A percentile compares a stretch with the other conserved stretches of the same genome.
phyloP scores from a whole-genome alignment of 192 early-diverging fungal genomes.

The Coemansia sp. region DNA sequence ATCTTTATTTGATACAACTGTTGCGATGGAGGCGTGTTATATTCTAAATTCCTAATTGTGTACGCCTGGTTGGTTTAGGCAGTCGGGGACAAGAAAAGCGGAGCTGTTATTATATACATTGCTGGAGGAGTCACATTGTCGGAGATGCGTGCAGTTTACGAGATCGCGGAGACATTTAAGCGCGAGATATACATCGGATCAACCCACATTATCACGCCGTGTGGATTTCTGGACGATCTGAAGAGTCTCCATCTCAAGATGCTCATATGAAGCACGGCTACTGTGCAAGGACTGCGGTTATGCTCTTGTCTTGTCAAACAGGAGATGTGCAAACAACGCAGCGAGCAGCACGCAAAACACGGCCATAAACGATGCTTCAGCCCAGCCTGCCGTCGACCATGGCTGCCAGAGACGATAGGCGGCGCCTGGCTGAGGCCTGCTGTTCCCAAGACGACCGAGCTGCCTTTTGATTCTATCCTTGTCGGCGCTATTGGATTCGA shows the following conservation, averaged over 20 bases:
- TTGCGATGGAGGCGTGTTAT: neutral
- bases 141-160: constrained; percentile 55
- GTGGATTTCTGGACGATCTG: constrained; percentile 48
- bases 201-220: constrained; percentile 54
- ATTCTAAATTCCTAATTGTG: neutral
- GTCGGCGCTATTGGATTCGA: neutral
- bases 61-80: neutral
- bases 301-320: constrained; percentile 14
- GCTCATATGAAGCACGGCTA: constrained; percentile 3
- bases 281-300: neutral
- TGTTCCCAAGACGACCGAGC: constrained; percentile 9
- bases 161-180: constrained; percentile 35
- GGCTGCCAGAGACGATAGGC: constrained; percentile 42
- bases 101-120: constrained; percentile 48
- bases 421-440: constrained; percentile 15
- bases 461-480: neutral
- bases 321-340: constrained; percentile 18
- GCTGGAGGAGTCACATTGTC: constrained; percentile 52
- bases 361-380: constrained; percentile 18
- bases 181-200: constrained; percentile 54
- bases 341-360: constrained; percentile 13
- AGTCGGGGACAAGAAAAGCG: constrained; percentile 10
- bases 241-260: constrained; percentile 42
- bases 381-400: constrained; percentile 24
- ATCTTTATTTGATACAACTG: neutral